These are phyloP conservation scores for Dactylellina parvicollis DNA, from an alignment of 2,329 filamentous ascomycete genomes.

Conservation along the genomic window DNA sequence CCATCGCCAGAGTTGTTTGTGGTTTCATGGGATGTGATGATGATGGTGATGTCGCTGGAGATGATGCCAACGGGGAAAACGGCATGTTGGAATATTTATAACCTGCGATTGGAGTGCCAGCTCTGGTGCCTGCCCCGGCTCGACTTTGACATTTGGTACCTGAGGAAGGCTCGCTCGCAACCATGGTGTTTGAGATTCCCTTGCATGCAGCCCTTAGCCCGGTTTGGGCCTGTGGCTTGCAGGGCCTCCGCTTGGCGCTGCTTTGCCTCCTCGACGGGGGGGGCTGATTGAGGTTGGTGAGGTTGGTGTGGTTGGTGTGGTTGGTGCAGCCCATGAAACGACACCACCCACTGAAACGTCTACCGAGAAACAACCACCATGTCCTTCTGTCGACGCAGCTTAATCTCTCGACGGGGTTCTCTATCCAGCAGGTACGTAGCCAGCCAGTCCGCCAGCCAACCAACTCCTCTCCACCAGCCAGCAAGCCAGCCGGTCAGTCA, in stretches of 20 bases:
- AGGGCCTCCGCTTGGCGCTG: constrained; percentile 22
- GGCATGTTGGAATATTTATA: constrained; percentile 33
- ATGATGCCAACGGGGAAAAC: background rate
- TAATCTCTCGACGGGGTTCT: too few relatives aligned
- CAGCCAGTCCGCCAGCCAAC: too few relatives aligned
- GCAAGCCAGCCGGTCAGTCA: too few relatives aligned
- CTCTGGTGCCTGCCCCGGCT: constrained; percentile 11
- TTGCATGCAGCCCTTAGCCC: constrained; percentile 45
- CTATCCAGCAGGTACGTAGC: too few relatives aligned
- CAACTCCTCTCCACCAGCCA: too few relatives aligned
- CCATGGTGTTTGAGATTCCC: constrained; percentile 32
- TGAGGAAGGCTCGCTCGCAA: constrained; percentile 16
- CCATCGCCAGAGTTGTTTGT: too few relatives aligned
- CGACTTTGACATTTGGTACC: constrained; percentile 43
- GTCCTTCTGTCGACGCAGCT: constrained; percentile 19
- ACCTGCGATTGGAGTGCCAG: background rate
- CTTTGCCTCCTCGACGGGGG: constrained; percentile 26
- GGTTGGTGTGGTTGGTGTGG: too few relatives aligned
- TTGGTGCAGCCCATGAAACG: constrained; percentile 32
- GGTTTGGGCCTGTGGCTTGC: constrained; percentile 50
- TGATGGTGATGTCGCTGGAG: background rate
- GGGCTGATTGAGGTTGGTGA: too few relatives aligned
- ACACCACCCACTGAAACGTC: constrained; percentile 19
- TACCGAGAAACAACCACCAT: constrained; percentile 27
- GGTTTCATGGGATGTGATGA: background rate